phyloP scores from a whole-genome alignment of 2,329 filamentous ascomycete species.

The Aspergillus chevalieri region DNA sequence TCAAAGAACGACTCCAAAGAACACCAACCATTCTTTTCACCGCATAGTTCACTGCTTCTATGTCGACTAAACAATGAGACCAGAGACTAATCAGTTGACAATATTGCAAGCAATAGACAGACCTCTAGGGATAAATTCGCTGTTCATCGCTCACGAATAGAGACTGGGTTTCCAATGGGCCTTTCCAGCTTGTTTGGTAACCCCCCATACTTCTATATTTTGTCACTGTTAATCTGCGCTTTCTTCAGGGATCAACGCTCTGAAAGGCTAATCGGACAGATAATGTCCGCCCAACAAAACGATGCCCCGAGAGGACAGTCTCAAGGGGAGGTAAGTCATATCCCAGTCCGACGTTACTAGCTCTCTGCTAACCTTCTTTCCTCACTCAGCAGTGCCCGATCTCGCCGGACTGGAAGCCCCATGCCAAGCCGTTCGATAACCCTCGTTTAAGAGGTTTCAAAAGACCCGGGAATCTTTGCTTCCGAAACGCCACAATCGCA shows the following conservation, averaged over 20 bases:
- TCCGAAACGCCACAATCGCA: constrained; percentile 21
- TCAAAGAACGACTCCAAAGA: too few relatives aligned
- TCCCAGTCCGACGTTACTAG: neutral
- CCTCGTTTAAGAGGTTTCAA: constrained; percentile 5
- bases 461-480: constrained; percentile 14
- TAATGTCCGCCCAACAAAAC: neutral
- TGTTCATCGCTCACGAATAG: neutral
- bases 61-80: too few relatives aligned
- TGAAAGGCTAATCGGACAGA: neutral
- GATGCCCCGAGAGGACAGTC: neutral
- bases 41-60: too few relatives aligned
- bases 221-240: neutral
- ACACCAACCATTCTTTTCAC: too few relatives aligned
- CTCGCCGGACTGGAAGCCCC: neutral
- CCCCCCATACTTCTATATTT: neutral
- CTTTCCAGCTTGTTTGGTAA: neutral
- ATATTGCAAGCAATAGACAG: too few relatives aligned
- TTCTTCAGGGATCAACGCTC: neutral
- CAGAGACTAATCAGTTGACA: too few relatives aligned
- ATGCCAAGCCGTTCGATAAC: neutral
- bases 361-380: neutral
- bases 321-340: neutral
- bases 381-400: neutral
- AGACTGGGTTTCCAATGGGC: neutral
- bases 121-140: neutral